Evolutionary conservation across 176 grass and related monocot genomes (phyloP), one percentile per base, ranked within the genome.

Genomic region (Bolboschoenus planiculmis): DNA sequence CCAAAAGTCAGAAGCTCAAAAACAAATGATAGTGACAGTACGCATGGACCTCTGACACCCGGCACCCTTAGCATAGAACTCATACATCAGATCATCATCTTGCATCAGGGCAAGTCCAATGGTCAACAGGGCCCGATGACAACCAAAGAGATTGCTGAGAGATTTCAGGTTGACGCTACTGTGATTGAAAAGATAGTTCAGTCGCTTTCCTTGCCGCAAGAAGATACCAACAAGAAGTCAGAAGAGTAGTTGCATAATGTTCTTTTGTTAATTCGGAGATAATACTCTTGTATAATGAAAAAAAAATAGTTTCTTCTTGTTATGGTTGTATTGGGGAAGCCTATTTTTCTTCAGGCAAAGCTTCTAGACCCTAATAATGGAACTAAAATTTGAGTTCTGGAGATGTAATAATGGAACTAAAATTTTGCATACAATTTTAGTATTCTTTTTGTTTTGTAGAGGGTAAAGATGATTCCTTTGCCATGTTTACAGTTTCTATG

Each of bases 41-140:
- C 7, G 65, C 79, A 63, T 4, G 14, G 3, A 5, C 13, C 35
- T 82, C 57, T 65, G 40, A 37, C 58, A 65, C 56, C 79, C 50
- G 79, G 79, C 79, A 82, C 79, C 56, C 79, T 82, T 40, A 82
- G 24, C 30, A 64, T 82, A 60, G 56, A 82, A 57, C 79, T 65
- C 21, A 82, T 82, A 23, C 79, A 48, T 18, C 79, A 82, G 79
- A 82, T 82, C 30, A 82, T 82, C n/a, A 57, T 82, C 55, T 82
- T 82, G 33, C 56, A 64, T 82, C 79, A 82, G 58, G 79, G 57
- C 18, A 82, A 65, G 48, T 82, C 57, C 0, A 37, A 82, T 10
- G 58, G 79, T 46, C 79, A 65, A 18, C 56, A 82, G 37, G 9
- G 26, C 8, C 53, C 53, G 4, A 44, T 82, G 79, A 33, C 34